Evolutionary conservation across 805 yeast genomes (phyloP), one percentile per base, ranked within the genome.

Genomic region (Limtongia smithiae): DNA sequence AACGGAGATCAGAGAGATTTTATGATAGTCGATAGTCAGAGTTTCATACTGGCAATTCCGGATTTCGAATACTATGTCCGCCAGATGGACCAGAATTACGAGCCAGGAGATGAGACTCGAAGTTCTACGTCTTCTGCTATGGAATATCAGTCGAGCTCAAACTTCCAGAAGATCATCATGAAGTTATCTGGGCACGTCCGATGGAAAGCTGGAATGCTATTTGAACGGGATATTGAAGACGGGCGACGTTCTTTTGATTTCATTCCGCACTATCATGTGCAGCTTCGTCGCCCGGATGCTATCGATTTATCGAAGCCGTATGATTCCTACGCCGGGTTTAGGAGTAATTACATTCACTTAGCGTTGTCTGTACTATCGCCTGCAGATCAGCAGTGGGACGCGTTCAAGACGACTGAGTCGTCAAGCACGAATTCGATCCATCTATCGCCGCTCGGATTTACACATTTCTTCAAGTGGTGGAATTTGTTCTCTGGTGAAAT

Each of bases 401-500:
- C 55, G 35, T 47, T 50, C 32, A 49, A 44, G 25, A 27, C 33
- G n/a, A 37, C 24, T 37, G 31, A 28, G 9, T 24, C 36, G 14
- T 48, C 64, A 12, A 46, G 54, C 5, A 81, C 81, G 59, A 91
- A 90, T 67, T 73, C 89, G 1, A 75, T 85, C 38, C 95, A 90
- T 63, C 68, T 91, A 44, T 75, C 89, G 2, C 95, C 96, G 1
- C 71, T 71, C 3, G 76, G 82, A 0, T 73, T 91, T 57, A 63
- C 69, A 6, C 84, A 81, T 51, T 89, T 93, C 68, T 81, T 80
- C 61, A 63, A 66, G 3, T 93, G 97, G 97, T 90, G 96, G 95
- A 68, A 69, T 30, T 75, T 85, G 57, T 91, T 91, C 66, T 77
- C 83, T n/a, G 83, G 91, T 22, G 81, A 83, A 47, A 73, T 84